phyloP scores from a whole-genome alignment of 2,329 filamentous ascomycete genomes.

The Fusarium sp. region DNA sequence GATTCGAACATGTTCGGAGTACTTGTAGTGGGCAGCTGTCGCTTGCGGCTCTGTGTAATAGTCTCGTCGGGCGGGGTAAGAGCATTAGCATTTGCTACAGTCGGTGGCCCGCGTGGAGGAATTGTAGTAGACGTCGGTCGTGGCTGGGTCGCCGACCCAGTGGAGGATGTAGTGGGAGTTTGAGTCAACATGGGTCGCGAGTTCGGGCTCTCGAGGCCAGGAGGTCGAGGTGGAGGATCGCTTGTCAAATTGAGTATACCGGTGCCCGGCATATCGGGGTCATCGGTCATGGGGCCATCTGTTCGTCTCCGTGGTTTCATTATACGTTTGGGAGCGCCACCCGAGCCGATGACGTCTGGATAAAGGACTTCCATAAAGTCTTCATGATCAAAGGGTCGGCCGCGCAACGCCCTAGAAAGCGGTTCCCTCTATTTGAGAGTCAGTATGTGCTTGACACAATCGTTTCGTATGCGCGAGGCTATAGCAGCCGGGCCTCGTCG shows the following conservation, averaged over 20 bases:
- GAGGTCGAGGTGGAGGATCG: slow-evolving; percentile 44
- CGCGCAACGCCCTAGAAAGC: slow-evolving; percentile 64
- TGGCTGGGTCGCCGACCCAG: slow-evolving; percentile 35
- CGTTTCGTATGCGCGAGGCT: neutral
- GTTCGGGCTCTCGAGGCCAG: slow-evolving; percentile 39
- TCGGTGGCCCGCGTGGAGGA: slow-evolving; percentile 51
- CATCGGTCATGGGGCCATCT: slow-evolving; percentile 57
- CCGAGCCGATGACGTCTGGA: slow-evolving; percentile 68
- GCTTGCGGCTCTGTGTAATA: slow-evolving; percentile 55
- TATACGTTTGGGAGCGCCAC: slow-evolving; percentile 67
- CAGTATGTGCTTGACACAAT: slow-evolving; percentile 19
- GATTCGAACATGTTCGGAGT: slow-evolving; percentile 34
- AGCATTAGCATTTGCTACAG: slow-evolving; percentile 53
- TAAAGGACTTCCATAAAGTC: slow-evolving; percentile 70
- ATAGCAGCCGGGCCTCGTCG: neutral
- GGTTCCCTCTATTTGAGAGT: slow-evolving; percentile 61
- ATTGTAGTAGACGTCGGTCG: slow-evolving; percentile 48
- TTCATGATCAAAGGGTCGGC: slow-evolving; percentile 68
- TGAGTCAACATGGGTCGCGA: slow-evolving; percentile 44
- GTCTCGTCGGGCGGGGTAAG: slow-evolving; percentile 67
- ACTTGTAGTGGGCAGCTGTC: slow-evolving; percentile 44
- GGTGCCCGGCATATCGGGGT: slow-evolving; percentile 60
- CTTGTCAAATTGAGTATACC: slow-evolving; percentile 57
- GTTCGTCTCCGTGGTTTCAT: slow-evolving; percentile 64
- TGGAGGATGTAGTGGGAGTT: slow-evolving; percentile 41